Conservation (phyloP, 257 asterid genomes). For the Plantago major region DNA sequence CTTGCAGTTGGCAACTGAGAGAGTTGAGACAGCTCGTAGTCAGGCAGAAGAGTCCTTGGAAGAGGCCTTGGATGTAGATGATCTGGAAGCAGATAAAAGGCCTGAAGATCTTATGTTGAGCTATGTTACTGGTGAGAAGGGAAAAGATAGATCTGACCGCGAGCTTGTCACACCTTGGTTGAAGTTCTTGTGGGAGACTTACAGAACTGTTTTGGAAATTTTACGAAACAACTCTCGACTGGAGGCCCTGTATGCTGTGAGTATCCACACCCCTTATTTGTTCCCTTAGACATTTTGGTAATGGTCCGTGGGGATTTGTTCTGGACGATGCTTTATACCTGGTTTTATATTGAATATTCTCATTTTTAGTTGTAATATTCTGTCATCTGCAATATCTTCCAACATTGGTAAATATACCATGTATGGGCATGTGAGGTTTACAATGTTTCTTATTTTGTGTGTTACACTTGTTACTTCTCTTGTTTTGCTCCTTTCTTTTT, state of each 20-base stretch:
- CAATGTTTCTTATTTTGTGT: too few species aligned
- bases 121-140: slow-evolving; percentile 96
- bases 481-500: too few species aligned
- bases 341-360: too few species aligned
- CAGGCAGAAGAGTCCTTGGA: slow-evolving; percentile 73
- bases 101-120: slow-evolving; percentile 97
- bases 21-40: slow-evolving; percentile 80
- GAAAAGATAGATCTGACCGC: slow-evolving; percentile 88
- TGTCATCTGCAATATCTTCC: too few species aligned
- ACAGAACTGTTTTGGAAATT: slow-evolving; percentile 73
- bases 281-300: too few species aligned
- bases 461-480: too few species aligned
- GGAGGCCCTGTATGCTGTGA: slow-evolving; percentile 71
- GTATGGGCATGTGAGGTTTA: too few species aligned
- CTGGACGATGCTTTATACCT: too few species aligned
- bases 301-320: too few species aligned
- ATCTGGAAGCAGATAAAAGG: slow-evolving; percentile 86
- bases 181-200: slow-evolving; percentile 87
- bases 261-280: slow-evolving; percentile 6
- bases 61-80: slow-evolving; percentile 87
- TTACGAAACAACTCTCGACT: slow-evolving; percentile 70
- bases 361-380: too few species aligned
- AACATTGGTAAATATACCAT: too few species aligned
- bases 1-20: slow-evolving; percentile 88
- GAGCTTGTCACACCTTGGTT: slow-evolving; percentile 90